phyloP scores from a whole-genome alignment of 139 green algal species.

The Raphidocelis subcapitata region DNA sequence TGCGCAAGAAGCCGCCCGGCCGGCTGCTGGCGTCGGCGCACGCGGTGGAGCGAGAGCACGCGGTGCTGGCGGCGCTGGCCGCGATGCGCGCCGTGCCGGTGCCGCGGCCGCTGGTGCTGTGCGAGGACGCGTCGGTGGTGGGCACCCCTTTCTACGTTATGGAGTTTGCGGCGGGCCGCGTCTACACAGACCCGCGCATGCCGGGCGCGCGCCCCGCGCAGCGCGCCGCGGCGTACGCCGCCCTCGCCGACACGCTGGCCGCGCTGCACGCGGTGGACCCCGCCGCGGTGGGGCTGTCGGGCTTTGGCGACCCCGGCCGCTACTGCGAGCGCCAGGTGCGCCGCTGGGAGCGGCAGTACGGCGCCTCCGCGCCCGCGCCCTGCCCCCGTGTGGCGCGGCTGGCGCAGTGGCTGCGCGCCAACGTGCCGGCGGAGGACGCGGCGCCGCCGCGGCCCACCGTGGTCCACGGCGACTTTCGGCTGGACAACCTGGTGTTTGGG shows the following conservation, averaged over 20 bases:
- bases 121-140: slow-evolving; percentile 72
- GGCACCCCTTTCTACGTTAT: slow-evolving; percentile 98
- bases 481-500: slow-evolving; percentile 94
- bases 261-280: slow-evolving; percentile 78
- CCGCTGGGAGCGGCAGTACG: slow-evolving; percentile 81
- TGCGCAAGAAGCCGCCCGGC: slow-evolving; percentile 96
- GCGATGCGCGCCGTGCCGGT: slow-evolving; percentile 71
- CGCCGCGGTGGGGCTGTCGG: slow-evolving; percentile 33
- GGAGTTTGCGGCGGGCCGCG: slow-evolving; percentile 45
- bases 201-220: slow-evolving; percentile 31
- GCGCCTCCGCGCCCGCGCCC: slow-evolving; percentile 31
- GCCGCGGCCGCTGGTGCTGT: slow-evolving; percentile 74
- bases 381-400: slow-evolving; percentile 68
- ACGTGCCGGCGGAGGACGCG: slow-evolving; percentile 69
- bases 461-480: slow-evolving; percentile 90
- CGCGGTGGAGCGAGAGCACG: slow-evolving; percentile 90
- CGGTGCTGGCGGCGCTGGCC: slow-evolving; percentile 64
- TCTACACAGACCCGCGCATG: slow-evolving; percentile 80
- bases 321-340: slow-evolving; percentile 71
- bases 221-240: slow-evolving; percentile 46
- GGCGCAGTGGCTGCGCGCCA: slow-evolving; percentile 63
- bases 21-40: slow-evolving; percentile 91
- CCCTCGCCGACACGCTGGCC: slow-evolving; percentile 71
- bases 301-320: slow-evolving; percentile 60
- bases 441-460: slow-evolving; percentile 38